phyloP scores from a whole-genome alignment of 1,284 basidiomycete genomes.

The Boletus smithii region DNA sequence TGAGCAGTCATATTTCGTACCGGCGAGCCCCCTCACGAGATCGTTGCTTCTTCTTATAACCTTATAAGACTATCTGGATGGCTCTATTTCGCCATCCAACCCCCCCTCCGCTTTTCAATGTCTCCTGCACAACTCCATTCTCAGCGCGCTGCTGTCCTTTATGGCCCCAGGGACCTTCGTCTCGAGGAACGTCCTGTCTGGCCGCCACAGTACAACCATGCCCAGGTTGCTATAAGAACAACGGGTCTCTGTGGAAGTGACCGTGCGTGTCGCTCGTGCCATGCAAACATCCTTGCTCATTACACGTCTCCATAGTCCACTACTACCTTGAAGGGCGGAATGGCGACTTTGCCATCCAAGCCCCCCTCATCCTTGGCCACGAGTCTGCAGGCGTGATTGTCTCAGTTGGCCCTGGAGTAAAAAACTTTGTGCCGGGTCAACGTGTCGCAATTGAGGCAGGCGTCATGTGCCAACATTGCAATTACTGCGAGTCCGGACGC shows the following conservation, averaged over 20 bases:
- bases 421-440: slow-evolving; percentile 72
- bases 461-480: slow-evolving; percentile 76
- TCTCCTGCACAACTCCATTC: slow-evolving; percentile 54
- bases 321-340: slow-evolving; percentile 88
- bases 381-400: slow-evolving; percentile 85
- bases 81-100: slow-evolving; percentile 20
- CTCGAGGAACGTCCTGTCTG: slow-evolving; percentile 64
- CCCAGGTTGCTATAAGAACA: slow-evolving; percentile 70
- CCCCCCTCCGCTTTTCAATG: slow-evolving; percentile 40
- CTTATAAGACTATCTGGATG: slow-evolving; percentile 36
- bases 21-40: slow-evolving; percentile 31
- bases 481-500: slow-evolving; percentile 67
- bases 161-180: slow-evolving; percentile 70
- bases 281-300: slow-evolving; percentile 10
- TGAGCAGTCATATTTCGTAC: slow-evolving; percentile 28
- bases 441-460: slow-evolving; percentile 94
- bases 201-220: slow-evolving; percentile 65
- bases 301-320: slow-evolving; percentile 59
- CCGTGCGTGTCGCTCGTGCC: slow-evolving; percentile 47
- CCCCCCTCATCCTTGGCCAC: slow-evolving; percentile 87
- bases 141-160: slow-evolving; percentile 65
- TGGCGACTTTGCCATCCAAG: slow-evolving; percentile 84
- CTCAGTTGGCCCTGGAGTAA: slow-evolving; percentile 66
- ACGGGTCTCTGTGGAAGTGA: slow-evolving; percentile 94
- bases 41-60: slow-evolving; percentile 25